A percentile compares a stretch with the other conserved stretches of the same genome.
Conservation (phyloP, 2,329 filamentous ascomycete genomes). For the Fusarium devonianum region DNA sequence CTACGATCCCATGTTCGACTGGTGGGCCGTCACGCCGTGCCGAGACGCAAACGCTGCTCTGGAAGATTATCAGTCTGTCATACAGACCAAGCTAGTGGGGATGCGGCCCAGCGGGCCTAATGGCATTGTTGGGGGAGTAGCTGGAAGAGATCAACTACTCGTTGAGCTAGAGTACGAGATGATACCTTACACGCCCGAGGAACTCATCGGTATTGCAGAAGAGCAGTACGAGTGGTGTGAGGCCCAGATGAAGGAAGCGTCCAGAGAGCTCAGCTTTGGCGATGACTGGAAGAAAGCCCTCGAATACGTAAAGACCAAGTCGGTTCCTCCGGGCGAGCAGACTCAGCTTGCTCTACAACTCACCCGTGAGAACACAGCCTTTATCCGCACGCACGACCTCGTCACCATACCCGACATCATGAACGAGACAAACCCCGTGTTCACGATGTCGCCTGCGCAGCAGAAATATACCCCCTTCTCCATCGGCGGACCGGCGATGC, state of each 20-base stretch:
- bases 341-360: constrained; percentile 59
- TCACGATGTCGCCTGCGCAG: constrained; percentile 61
- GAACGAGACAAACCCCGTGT: constrained; percentile 61
- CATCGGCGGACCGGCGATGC: constrained; percentile 61
- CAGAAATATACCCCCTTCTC: constrained; percentile 68
- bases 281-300: constrained; percentile 61
- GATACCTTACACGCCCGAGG: constrained; percentile 65
- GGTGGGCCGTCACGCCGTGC: constrained; percentile 61
- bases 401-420: constrained; percentile 63
- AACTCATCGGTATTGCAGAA: constrained; percentile 60
- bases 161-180: constrained; percentile 62
- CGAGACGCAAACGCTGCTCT: constrained; percentile 49
- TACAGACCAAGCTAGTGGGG: constrained; percentile 55
- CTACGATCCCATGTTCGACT: constrained; percentile 64
- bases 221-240: constrained; percentile 64
- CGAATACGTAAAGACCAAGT: constrained; percentile 62
- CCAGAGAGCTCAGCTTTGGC: constrained; percentile 55
- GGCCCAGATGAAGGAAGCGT: constrained; percentile 59
- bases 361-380: constrained; percentile 58
- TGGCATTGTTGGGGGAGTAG: constrained; percentile 64
- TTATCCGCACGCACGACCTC: constrained; percentile 61
- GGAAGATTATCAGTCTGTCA: constrained; percentile 44
- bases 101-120: constrained; percentile 53
- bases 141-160: constrained; percentile 59
- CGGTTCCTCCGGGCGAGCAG: constrained; percentile 62